Conservation (phyloP, 164 flowering plant species). For the Berberis thunbergii region DNA sequence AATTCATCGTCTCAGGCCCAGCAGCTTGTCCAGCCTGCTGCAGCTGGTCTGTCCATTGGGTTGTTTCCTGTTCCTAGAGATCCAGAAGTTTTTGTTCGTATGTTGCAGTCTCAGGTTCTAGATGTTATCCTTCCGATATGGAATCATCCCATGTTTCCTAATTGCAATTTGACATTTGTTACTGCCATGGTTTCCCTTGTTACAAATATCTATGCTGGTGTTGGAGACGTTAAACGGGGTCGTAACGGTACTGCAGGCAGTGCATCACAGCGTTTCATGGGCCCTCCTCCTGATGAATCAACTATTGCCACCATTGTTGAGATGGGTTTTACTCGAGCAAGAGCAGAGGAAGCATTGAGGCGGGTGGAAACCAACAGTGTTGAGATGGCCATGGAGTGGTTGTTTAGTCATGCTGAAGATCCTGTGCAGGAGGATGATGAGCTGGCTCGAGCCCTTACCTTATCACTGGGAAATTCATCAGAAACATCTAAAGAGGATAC, state of each 20-base stretch:
- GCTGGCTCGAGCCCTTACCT: constrained; percentile 86
- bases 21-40: constrained; percentile 84
- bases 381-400: constrained; percentile 99
- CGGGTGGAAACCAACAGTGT: constrained; percentile 80
- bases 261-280: constrained; percentile 38
- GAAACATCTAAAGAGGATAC: constrained; percentile 62
- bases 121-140: constrained; percentile 85
- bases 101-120: constrained; percentile 82
- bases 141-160: constrained; percentile 80
- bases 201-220: constrained; percentile 71
- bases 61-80: constrained; percentile 82
- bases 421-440: constrained; percentile 96
- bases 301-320: constrained; percentile 82
- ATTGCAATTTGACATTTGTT: constrained; percentile 53
- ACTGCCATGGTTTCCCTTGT: constrained; percentile 59
- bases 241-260: constrained; percentile 44
- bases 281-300: constrained; percentile 85
- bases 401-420: constrained; percentile 83
- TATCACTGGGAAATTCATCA: constrained; percentile 75
- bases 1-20: constrained; percentile 68
- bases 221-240: constrained; percentile 61
- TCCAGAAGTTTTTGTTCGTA: constrained; percentile 72
- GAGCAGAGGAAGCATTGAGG: constrained; percentile 91
- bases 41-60: constrained; percentile 78
- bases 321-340: constrained; percentile 89